Evolutionary conservation across 129 eudicot species (phyloP).

Genomic region (Smallanthus sonchifolius): DNA sequence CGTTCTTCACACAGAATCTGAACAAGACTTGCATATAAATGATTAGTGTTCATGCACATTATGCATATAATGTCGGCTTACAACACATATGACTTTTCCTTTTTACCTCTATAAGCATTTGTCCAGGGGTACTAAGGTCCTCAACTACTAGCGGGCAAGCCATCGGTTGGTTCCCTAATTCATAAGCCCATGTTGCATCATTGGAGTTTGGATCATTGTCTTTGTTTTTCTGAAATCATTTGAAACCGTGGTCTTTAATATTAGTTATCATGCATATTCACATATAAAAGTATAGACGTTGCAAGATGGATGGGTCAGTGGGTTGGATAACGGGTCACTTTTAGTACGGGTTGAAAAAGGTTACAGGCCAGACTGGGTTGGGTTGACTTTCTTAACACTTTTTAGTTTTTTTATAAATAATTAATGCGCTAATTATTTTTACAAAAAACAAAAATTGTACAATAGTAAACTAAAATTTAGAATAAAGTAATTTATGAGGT

Average conservation of each 20-base stretch:
- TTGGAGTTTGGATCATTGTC: conserved; percentile 28
- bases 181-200: conserved; percentile 87
- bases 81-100: neutral
- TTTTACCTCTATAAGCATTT: conserved; percentile 83
- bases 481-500: neutral
- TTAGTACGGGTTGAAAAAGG: neutral
- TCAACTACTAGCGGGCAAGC: conserved; percentile 71
- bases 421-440: too few species aligned
- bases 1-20: conserved; percentile 84
- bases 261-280: neutral
- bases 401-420: too few species aligned
- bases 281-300: neutral
- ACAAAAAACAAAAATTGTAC: too few species aligned
- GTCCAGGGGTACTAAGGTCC: conserved; percentile 74
- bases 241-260: neutral
- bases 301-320: neutral
- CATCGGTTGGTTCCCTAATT: conserved; percentile 57
- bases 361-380: neutral
- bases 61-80: neutral
- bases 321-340: neutral
- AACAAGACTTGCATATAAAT: neutral
- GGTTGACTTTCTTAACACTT: neutral
- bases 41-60: neutral
- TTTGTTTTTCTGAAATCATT: conserved; percentile 25
- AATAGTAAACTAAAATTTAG: too few species aligned